Evolutionary conservation across 208 protist genomes (phyloP), one percentile per base, ranked within the genome.

Genomic region (Wallacemonas sp.): DNA sequence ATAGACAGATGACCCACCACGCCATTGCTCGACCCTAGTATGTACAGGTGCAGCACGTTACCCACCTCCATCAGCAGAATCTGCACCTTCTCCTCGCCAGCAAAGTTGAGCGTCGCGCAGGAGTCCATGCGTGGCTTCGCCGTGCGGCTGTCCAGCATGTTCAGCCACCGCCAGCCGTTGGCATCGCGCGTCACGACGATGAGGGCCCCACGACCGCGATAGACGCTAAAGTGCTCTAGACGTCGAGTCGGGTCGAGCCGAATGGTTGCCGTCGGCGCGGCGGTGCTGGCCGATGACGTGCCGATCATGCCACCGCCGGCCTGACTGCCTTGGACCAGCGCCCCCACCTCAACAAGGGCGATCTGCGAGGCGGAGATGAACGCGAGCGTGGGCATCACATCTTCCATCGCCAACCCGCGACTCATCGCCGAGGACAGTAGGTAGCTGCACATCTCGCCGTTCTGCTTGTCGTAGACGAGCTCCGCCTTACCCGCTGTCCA

Each of bases 151-250:
- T 94, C 75, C n/a, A 94, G 55, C 39, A 92, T 70, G 64, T 82
- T 90, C n/a, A 94, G 45, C 82, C 85, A 90, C 15, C 88, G 79
- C 86, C 88, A 94, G 27, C 80, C 77, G 60, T 94, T 92, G 24
- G 76, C 78, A 45, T 94, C 88, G 33, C 77, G 66, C 34, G 79
- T 92, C 28, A 94, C 66, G 39, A 90, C 82, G 61, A 94, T 70
- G 41, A 90, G 56, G 19, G 78, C 72, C 22, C 74, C 71, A 44
- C 80, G 73, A 2, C 66, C 60, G 47, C 67, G 69, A 62, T 83
- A 94, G 51, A 84, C 58, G 44, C 69, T 75, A 33, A 90, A 68
- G 45, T 82, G 73, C 76, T 94, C 88, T 42, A 91, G 56, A 12
- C 63, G 44, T 27, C 83, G 75, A 17, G 73, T 74, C 9, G 61